Evolutionary conservation across 208 protist species (phyloP), one percentile per base, ranked within the genome.

Genomic region (Jaenimonas drosophilae): DNA sequence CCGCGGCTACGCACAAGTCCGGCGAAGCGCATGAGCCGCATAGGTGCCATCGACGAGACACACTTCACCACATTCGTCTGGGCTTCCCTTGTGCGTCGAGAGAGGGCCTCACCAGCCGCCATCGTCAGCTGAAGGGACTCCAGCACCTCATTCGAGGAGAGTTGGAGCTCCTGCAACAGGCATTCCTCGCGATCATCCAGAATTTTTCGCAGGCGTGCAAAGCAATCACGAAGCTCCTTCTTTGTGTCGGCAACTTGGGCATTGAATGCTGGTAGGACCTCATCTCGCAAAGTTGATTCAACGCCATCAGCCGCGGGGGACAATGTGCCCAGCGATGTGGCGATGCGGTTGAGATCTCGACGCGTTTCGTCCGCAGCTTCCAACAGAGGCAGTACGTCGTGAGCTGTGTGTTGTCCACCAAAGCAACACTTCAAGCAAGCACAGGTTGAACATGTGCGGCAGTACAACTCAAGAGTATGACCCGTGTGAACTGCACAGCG

Each of bases 391-490:
- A 41, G 34, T 24, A 83, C 67, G 0, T 68, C 66, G 49, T 90
- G 70, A 11, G 60, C 67, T 38, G 70, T 75, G 62, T 90, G 81
- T 0, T 21, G n/a, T 1, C 76, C 76, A 21, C 62, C 64, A 38
- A 90, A 86, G 54, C 72, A 85, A 54, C 76, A 90, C 9, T 49
- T 73, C 26, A 90, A 54, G 37, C 81, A 90, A 12, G 78, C 64
- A 49, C 63, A 61, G 5, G 32, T 44, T 0, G 47, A 21, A 48
- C 81, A 90, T 3, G 69, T 73, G 32, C 72, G 41, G 48, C 81
- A 90, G 68, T 65, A 90, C 20, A 83, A 60, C 36, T 90, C 70
- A 4, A 86, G 63, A 1, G 38, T 12, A 47, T 83, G 76, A 36
- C 54, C 54, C 11, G 59, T 14, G 66, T 90, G 81, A 28, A 28